Conservation (phyloP, 192 early-diverging fungal genomes). For the Spizellomyces sp. region DNA sequence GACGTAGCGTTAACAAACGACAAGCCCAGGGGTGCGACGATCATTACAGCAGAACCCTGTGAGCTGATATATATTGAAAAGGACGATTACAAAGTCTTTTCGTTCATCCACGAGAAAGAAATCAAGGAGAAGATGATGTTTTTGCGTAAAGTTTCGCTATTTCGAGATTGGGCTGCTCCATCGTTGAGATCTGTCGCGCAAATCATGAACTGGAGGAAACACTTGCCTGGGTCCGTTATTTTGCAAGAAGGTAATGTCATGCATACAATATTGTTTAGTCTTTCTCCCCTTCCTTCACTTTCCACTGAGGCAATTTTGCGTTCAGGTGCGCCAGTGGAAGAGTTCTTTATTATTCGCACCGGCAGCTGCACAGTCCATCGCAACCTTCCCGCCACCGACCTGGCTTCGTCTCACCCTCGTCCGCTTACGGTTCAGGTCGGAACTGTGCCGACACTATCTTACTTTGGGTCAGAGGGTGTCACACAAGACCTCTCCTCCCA, state of each 20-base stretch:
- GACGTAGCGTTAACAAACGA: slow-evolving; percentile 49
- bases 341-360: slow-evolving; percentile 34
- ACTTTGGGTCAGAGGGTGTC: slow-evolving; percentile 47
- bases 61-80: slow-evolving; percentile 45
- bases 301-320: background rate
- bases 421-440: slow-evolving; percentile 22
- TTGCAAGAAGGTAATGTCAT: slow-evolving; percentile 15
- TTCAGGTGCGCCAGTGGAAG: slow-evolving; percentile 12
- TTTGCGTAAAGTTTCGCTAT: slow-evolving; percentile 38
- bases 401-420: background rate
- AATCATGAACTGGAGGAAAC: slow-evolving; percentile 27
- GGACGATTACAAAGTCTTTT: slow-evolving; percentile 38
- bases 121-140: slow-evolving; percentile 39
- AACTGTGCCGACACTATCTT: slow-evolving; percentile 14
- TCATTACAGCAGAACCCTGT: slow-evolving; percentile 36
- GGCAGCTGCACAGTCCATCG: slow-evolving; percentile 26
- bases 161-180: slow-evolving; percentile 24
- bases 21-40: slow-evolving; percentile 45
- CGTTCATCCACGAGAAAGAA: slow-evolving; percentile 48
- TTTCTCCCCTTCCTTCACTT: background rate
- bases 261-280: background rate
- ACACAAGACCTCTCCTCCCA: background rate
- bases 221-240: slow-evolving; percentile 21
- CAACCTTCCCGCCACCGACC: background rate
- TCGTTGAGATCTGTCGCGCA: slow-evolving; percentile 29